Percentiles rank a stretch among this genome's conserved stretches.
These are phyloP conservation scores for Leccinum obscurum DNA, from an alignment of 768 basidiomycete species.

Conservation along the genomic window DNA sequence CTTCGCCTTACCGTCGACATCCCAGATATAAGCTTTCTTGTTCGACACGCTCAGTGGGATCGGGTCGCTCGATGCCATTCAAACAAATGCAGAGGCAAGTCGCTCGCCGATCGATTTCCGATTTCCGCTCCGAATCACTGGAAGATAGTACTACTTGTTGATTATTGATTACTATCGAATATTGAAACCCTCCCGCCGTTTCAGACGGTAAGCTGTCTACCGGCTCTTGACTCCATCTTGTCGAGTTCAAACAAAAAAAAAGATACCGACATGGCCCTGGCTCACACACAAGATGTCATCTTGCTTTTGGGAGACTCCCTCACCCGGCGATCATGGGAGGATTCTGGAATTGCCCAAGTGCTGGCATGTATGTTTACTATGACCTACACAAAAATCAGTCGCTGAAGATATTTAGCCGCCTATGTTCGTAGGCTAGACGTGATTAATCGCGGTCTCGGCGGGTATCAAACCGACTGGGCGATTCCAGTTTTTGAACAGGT, in stretches of 20 bases:
- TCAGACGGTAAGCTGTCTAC: too few relatives aligned
- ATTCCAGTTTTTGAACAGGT: conserved; percentile 80
- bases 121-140: conserved; percentile 19
- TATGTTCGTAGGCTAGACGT: conserved; percentile 85
- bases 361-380: conserved; percentile 43
- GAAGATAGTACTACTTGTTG: too few relatives aligned
- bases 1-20: conserved; percentile 63
- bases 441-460: conserved; percentile 79
- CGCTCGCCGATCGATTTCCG: conserved; percentile 7
- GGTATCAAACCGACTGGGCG: conserved; percentile 88
- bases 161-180: too few relatives aligned
- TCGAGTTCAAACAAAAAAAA: background rate
- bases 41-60: conserved; percentile 75
- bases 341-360: conserved; percentile 63
- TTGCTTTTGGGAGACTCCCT: conserved; percentile 84
- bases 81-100: background rate
- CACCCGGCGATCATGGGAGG: conserved; percentile 67
- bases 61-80: conserved; percentile 17
- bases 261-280: conserved; percentile 48
- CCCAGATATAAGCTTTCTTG: conserved; percentile 85
- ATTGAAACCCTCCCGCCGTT: too few relatives aligned
- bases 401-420: conserved; percentile 47
- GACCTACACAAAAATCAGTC: background rate
- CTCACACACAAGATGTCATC: conserved; percentile 57
- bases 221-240: background rate